phyloP scores from a whole-genome alignment of 352 stramenopile genomes.

The Phytophthora agathidicida region DNA sequence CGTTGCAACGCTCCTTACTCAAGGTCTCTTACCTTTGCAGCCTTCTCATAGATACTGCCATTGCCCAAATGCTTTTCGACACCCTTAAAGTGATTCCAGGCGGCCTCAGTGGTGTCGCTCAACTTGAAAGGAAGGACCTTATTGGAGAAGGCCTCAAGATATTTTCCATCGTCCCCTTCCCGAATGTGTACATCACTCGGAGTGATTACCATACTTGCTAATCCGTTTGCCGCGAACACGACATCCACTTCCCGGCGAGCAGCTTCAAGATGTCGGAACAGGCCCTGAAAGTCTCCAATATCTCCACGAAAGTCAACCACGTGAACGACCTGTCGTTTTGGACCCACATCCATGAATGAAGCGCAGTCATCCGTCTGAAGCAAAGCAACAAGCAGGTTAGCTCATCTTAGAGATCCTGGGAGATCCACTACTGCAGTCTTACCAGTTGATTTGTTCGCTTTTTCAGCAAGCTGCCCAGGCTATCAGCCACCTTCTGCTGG shows the following conservation, averaged over 20 bases:
- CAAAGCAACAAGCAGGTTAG: constrained; percentile 1
- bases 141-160: constrained; percentile 32
- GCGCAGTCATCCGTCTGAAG: constrained; percentile 17
- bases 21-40: too few species aligned
- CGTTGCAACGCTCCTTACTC: too few species aligned
- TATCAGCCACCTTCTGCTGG: constrained; percentile 44
- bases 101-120: constrained; percentile 9
- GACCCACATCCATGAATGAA: constrained; percentile 10
- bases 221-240: constrained; percentile 23
- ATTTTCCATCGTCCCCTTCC: constrained; percentile 20
- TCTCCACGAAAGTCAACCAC: constrained; percentile 8
- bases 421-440: neutral
- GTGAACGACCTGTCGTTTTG: constrained; percentile 13
- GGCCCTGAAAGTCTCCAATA: constrained; percentile 7
- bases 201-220: constrained; percentile 16
- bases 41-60: constrained; percentile 33
- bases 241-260: constrained; percentile 23
- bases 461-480: constrained; percentile 40
- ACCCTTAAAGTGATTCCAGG: constrained; percentile 38
- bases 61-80: constrained; percentile 21
- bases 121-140: constrained; percentile 39
- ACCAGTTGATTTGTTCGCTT: constrained; percentile 31
- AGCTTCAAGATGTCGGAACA: constrained; percentile 21
- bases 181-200: constrained; percentile 20
- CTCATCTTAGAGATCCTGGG: neutral